A percentile compares a stretch with the other conserved stretches of the same genome.
Evolutionary conservation across 768 basidiomycete species (phyloP).

Genomic region (Wakefieldia striispora): DNA sequence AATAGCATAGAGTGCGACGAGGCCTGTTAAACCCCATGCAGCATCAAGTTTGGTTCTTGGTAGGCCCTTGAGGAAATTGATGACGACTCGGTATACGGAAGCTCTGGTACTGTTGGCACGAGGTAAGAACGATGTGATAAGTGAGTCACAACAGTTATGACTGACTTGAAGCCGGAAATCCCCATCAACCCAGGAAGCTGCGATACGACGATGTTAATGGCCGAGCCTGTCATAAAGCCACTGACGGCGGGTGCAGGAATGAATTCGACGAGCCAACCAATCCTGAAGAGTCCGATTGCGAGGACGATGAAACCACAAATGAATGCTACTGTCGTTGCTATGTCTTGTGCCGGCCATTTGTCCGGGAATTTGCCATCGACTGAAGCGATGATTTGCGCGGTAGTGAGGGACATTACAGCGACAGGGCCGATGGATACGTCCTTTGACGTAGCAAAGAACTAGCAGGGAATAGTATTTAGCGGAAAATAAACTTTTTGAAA

Average conservation of each 20-base stretch:
- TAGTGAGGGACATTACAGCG: conserved; percentile 94
- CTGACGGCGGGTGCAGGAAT: conserved; percentile 84
- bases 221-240: conserved; percentile 98
- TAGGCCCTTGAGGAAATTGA: conserved; percentile 87
- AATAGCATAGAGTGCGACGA: conserved; percentile 68
- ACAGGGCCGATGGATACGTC: conserved; percentile 99
- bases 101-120: conserved; percentile 66
- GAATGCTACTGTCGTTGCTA: conserved; percentile 83
- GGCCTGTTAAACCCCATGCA: conserved; percentile 81
- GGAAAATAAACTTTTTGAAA: neutral
- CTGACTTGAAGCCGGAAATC: conserved; percentile 78
- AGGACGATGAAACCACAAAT: conserved; percentile 90
- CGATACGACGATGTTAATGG: conserved; percentile 83
- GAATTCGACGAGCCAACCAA: conserved; percentile 96
- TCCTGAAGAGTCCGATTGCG: conserved; percentile 80
- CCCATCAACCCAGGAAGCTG: conserved; percentile 93
- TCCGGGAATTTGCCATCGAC: conserved; percentile 54
- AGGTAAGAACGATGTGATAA: neutral
- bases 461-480: neutral
- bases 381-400: conserved; percentile 72
- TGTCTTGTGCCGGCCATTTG: conserved; percentile 65
- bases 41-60: conserved; percentile 74
- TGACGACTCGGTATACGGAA: conserved; percentile 82
- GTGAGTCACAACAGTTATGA: conserved; percentile 6
- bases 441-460: conserved; percentile 97